Evolutionary conservation across 1,284 basidiomycete genomes (phyloP), one percentile per base, ranked within the genome.

Genomic region (Sutorius eximius): DNA sequence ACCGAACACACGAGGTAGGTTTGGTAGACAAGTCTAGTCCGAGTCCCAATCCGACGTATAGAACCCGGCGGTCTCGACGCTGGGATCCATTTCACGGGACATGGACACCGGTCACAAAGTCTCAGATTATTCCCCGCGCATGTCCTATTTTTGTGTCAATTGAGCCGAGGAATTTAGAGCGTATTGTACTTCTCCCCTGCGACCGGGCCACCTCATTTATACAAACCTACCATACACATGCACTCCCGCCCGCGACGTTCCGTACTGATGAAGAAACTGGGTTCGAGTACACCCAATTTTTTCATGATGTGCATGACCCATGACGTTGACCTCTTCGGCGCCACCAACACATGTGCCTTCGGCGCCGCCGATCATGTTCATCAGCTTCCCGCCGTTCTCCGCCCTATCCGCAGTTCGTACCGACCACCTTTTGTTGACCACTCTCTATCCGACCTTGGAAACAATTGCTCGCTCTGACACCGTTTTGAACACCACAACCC

Each of bases 1-100:
- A 15, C 61, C 22, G 48, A 8, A 45, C 13, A 46, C 69, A 71
- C 67, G 66, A 68, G 68, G 55, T 40, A 49, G n/a, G 51, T 20
- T 37, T 11, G 22, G 22, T 27, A 7, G 42, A 48, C 41, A 40
- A 30, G 20, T 10, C 37, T n/a, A 24, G 41, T n/a, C 46, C 22
- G 9, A 49, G 45, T 48, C 6, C 27, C 27, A 48, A 49, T 47
- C 3, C 45, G 45, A 46, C 9, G 24, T 45, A 47, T 8, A 44
- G 40, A 40, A 40, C 24, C 45, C 22, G 24, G 5, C 12, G 44
- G 34, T 46, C 45, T 46, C 27, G 42, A 16, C 9, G n/a, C 18
- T 22, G 3, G 12, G 6, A 8, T 40, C 5, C 38, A 40, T 40
- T 12, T 3, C 8, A 40, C 24, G 5, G 18, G 44, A 10, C 8